Evolutionary conservation across 805 yeast genomes (phyloP).

Genomic region (Zygosaccharomyces pseudorouxii): DNA sequence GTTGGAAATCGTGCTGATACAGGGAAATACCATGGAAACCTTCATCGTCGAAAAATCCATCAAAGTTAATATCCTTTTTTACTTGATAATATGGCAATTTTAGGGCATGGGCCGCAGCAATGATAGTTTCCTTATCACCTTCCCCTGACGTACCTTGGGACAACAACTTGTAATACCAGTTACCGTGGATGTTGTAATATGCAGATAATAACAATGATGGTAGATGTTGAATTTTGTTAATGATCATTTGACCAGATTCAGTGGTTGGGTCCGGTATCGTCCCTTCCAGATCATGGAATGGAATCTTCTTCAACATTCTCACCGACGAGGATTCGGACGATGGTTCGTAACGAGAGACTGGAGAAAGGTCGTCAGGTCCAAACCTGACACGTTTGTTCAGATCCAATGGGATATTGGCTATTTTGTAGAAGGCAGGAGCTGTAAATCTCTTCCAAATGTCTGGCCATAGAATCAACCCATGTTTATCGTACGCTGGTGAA

Average conservation of each 20-base stretch:
- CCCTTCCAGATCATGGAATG: conserved; percentile 58
- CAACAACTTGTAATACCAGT: conserved; percentile 59
- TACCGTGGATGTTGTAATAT: conserved; percentile 62
- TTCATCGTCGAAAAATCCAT: conserved; percentile 35
- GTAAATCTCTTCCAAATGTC: conserved; percentile 72
- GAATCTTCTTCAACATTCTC: conserved; percentile 30
- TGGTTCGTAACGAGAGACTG: conserved; percentile 15
- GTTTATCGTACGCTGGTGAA: conserved; percentile 41
- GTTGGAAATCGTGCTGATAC: conserved; percentile 43
- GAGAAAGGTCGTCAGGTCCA: conserved; percentile 26
- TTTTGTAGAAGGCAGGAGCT: conserved; percentile 54
- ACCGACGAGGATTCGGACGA: conserved; percentile 11
- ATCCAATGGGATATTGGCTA: conserved; percentile 41
- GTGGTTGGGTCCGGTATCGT: conserved; percentile 62
- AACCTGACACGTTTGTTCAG: conserved; percentile 35
- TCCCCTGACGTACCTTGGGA: conserved; percentile 74
- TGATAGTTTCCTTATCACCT: conserved; percentile 76
- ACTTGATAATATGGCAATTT: conserved; percentile 51
- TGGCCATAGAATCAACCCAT: conserved; percentile 67
- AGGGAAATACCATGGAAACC: conserved; percentile 41
- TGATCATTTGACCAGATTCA: conserved; percentile 66
- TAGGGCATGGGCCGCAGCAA: conserved; percentile 58
- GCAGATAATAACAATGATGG: conserved; percentile 54
- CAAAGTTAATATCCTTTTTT: conserved; percentile 33
- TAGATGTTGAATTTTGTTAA: conserved; percentile 56